phyloP scores from a whole-genome alignment of 2,329 filamentous ascomycete genomes.

The Dothistroma septosporum region DNA sequence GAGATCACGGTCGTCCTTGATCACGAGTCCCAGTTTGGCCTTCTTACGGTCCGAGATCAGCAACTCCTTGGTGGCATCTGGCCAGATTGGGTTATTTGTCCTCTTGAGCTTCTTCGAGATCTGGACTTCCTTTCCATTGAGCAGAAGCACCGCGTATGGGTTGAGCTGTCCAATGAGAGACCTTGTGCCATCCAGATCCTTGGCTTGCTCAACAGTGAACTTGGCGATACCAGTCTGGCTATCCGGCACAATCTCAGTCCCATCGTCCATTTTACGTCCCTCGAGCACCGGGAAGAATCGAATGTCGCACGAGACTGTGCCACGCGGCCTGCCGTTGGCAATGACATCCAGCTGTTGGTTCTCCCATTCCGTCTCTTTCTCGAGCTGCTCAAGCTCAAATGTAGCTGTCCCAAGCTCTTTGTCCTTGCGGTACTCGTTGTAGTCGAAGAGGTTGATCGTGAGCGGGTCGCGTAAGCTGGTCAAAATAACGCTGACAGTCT shows the following conservation, averaged over 20 bases:
- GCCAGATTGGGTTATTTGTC: constrained; percentile 96
- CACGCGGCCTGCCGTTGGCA: constrained; percentile 77
- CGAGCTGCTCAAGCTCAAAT: constrained; percentile 78
- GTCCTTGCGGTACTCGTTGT: constrained; percentile 93
- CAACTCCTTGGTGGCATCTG: constrained; percentile 87
- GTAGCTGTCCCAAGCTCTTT: constrained; percentile 87
- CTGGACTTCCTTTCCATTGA: constrained; percentile 90
- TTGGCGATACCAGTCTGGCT: constrained; percentile 90
- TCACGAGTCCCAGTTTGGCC: constrained; percentile 82
- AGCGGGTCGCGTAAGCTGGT: constrained; percentile 85
- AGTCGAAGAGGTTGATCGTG: constrained; percentile 82
- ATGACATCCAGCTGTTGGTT: constrained; percentile 81
- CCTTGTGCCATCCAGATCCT: constrained; percentile 89
- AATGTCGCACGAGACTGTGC: constrained; percentile 74
- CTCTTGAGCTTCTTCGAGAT: constrained; percentile 89
- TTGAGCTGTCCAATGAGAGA: constrained; percentile 87
- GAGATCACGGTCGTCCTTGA: constrained; percentile 93
- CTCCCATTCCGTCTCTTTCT: constrained; percentile 72
- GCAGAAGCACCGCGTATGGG: constrained; percentile 80
- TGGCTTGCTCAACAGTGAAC: constrained; percentile 91
- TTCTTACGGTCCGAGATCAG: constrained; percentile 90
- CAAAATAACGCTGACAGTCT: constrained; percentile 92
- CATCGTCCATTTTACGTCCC: constrained; percentile 66
- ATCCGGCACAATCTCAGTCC: constrained; percentile 78
- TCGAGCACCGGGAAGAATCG: constrained; percentile 93